Base-by-base conservation (phyloP, 352 stramenopile genomes). In the Pythium guiyangense region DNA sequence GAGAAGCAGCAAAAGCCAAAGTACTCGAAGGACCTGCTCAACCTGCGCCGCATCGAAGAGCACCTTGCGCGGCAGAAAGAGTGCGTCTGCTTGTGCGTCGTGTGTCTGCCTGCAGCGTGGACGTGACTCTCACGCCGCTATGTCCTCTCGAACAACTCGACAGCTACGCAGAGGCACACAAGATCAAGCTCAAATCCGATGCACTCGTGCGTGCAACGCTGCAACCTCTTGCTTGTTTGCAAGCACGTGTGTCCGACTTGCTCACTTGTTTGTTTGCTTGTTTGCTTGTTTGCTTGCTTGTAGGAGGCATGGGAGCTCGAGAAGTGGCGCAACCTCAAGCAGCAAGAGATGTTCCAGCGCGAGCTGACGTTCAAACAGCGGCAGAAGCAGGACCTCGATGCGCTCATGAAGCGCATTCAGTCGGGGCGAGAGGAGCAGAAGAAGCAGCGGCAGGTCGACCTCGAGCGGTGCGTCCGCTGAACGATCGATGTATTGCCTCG, bases 121-220 rank as follows among this genome's bases (percentile, higher is more conserved):
- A 60, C 35, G 2, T 20, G 15, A 22, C 34, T 42, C n/a, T 44
- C 43, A 17, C 27, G 17, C 5, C 9, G 14, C 31, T 10, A 3
- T 34, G 29, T 37, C 9, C 25, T 60, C 6, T 15, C 22, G 29
- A 6, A 26, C n/a, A 17, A 45, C 43, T 35, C 8, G 29, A 26
- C 57, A 87, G 83, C 64, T 98, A 98, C 60, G 79, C 81, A 12
- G 94, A 98, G 61, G 95, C 94, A 6, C 94, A 98, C 70, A 97
- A 98, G 77, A 97, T 98, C 67, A 98, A 98, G 72, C 73, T 97
- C 34, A 98, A 98, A 59, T 92, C 92, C 39, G 94, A 98, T 64
- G 85, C 85, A 6, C 67, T 98, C 49, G 63, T 70, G 20, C 46
- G 62, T 12, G 8, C 31, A 12, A 37, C 31, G 12, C 12, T 10